These are phyloP conservation scores for Hymenoscyphus scutula DNA, from an alignment of 2,329 filamentous ascomycete species.

Conservation along the genomic window DNA sequence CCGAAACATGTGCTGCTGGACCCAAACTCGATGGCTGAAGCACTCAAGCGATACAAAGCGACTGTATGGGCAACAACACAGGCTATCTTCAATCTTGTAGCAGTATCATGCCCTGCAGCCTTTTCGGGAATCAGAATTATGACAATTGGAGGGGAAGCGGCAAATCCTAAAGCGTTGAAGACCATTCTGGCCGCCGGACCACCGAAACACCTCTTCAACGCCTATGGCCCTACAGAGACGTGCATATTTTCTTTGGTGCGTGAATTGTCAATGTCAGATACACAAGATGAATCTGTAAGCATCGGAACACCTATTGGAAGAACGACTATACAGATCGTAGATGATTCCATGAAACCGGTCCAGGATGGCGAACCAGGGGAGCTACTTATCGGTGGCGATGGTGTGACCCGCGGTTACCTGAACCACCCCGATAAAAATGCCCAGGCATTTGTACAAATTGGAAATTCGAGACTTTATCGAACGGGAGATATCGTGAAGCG, in stretches of 20 bases:
- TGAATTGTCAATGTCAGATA: background rate
- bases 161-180: slow-evolving; percentile 1
- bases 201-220: slow-evolving; percentile 5
- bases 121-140: background rate
- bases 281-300: background rate
- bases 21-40: background rate
- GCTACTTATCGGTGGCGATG: slow-evolving; percentile 1
- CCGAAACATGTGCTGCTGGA: slow-evolving; percentile 2
- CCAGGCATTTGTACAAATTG: background rate
- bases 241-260: background rate
- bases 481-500: slow-evolving; percentile 6
- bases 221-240: slow-evolving; percentile 4
- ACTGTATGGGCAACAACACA: slow-evolving; percentile 6
- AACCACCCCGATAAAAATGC: slow-evolving; percentile 1
- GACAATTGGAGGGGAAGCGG: slow-evolving; percentile 2
- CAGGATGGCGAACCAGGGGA: background rate
- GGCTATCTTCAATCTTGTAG: slow-evolving; percentile 5
- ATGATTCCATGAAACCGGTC: slow-evolving; percentile 1
- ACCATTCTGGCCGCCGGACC: slow-evolving; percentile 1
- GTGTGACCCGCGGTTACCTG: background rate
- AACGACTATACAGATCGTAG: background rate
- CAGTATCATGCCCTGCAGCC: background rate
- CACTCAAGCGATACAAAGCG: slow-evolving; percentile 1
- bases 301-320: slow-evolving; percentile 4
- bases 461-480: slow-evolving; percentile 2